These are phyloP conservation scores for Graphium sp. DNA, from an alignment of 2,329 filamentous ascomycete genomes.

Conservation along the genomic window DNA sequence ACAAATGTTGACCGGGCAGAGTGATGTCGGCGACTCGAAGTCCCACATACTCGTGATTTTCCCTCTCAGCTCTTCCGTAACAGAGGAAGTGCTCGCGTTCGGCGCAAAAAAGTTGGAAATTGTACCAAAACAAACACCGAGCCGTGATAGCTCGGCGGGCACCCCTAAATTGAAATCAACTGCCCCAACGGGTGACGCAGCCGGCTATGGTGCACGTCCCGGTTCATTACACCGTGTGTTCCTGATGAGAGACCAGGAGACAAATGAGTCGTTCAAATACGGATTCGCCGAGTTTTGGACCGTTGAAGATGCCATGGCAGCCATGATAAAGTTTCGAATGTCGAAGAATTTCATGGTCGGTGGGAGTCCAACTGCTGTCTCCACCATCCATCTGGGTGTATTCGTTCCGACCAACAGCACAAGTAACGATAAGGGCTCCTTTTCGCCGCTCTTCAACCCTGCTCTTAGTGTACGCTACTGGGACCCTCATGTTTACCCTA, in stretches of 20 bases:
- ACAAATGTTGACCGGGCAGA: constrained; percentile 25
- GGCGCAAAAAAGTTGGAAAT: constrained; percentile 59
- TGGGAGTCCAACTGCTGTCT: constrained; percentile 52
- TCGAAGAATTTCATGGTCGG: constrained; percentile 64
- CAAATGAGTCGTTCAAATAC: constrained; percentile 60
- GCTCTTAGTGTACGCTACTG: constrained; percentile 57
- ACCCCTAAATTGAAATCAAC: constrained; percentile 41
- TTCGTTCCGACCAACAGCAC: constrained; percentile 49
- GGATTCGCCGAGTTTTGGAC: constrained; percentile 74
- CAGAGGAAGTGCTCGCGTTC: constrained; percentile 54
- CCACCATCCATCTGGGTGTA: constrained; percentile 70
- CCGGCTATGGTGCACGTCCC: constrained; percentile 52
- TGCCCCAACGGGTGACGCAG: constrained; percentile 33
- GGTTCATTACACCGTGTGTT: constrained; percentile 64
- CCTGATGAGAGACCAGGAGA: constrained; percentile 55
- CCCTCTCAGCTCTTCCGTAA: constrained; percentile 52
- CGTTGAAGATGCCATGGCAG: constrained; percentile 58
- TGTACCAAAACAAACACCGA: constrained; percentile 32
- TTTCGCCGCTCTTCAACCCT: constrained; percentile 53
- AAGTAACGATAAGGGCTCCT: constrained; percentile 46
- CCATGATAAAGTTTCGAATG: constrained; percentile 53
- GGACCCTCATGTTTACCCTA: constrained; percentile 58
- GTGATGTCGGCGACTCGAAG: constrained; percentile 33
- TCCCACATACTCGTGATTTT: constrained; percentile 66
- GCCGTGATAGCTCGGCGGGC: constrained; percentile 24